Base-by-base conservation (phyloP, 1,139 yeast species). In the Pichia sp. region DNA sequence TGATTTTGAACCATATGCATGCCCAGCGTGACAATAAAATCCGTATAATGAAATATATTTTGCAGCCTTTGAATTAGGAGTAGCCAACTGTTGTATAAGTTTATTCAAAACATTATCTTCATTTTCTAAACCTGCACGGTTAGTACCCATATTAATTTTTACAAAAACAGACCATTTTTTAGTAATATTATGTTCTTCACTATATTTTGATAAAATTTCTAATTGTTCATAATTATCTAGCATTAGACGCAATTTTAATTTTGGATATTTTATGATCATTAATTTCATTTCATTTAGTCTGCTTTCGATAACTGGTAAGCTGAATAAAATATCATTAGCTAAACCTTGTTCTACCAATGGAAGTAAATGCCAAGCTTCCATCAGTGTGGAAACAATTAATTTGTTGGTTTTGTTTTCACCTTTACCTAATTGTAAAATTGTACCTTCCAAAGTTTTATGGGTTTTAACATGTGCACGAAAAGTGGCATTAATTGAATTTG, bases 11-110 rank as follows among this genome's bases (percentile, higher is more conserved):
- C 67, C 66, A 55, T 85, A 85, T 0, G 90, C 80, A 53, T 82
- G 86, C 2, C 94, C 94, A 1, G 89, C 87, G 63, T 85, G 94
- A 43, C 85, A 80, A 61, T 85, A 85, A 55, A 84, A 78, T 0
- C 95, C 94, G 54, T 69, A 76, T 9, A 83, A 51, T 9, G 69
- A 67, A n/a, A 77, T 67, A 32, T 60, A 54, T 1, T 42, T 31
- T 3, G 39, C 28, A n/a, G 63, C 43, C 16, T 54, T 48, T 5
- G 61, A 50, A 3, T 64, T 61, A 12, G 66, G 54, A 6, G 23
- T 39, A 1, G 51, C 49, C 9, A 64, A 41, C 35, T 60, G 58
- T 1, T 60, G 46, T 75, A 57, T 49, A n/a, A 72, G 54, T 6
- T 61, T 48, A 4, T 55, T 49, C 11, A 52, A 34, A 10, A 43